phyloP scores from a whole-genome alignment of 2,329 filamentous ascomycete species.

The Fusarium newnesense region DNA sequence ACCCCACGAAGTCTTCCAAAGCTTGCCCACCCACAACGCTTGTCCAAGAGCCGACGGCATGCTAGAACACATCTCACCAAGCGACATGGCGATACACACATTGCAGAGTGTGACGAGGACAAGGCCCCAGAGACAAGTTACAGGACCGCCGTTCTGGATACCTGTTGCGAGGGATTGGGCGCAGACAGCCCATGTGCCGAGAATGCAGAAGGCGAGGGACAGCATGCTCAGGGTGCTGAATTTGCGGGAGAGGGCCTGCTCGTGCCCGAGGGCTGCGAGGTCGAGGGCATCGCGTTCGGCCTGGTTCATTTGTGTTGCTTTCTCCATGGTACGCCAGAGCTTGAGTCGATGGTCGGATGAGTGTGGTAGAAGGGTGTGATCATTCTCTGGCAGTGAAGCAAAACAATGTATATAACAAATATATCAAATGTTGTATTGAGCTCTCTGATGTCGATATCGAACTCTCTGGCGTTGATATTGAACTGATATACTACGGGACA shows the following conservation, averaged over 20 bases:
- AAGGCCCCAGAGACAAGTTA: slow-evolving; percentile 65
- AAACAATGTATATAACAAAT: background rate
- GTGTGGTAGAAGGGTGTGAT: slow-evolving; percentile 5
- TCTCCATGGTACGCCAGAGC: slow-evolving; percentile 39
- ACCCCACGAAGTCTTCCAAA: slow-evolving; percentile 53
- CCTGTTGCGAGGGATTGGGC: slow-evolving; percentile 60
- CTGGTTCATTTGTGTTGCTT: slow-evolving; percentile 35
- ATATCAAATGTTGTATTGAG: background rate
- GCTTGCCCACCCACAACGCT: slow-evolving; percentile 61
- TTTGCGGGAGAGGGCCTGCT: slow-evolving; percentile 53
- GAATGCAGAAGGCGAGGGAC: slow-evolving; percentile 64
- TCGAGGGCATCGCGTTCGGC: slow-evolving; percentile 42
- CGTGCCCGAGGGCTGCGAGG: slow-evolving; percentile 53
- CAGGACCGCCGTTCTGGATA: slow-evolving; percentile 62
- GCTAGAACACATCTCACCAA: slow-evolving; percentile 65
- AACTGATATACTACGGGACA: background rate
- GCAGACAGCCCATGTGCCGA: slow-evolving; percentile 68
- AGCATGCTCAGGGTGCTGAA: slow-evolving; percentile 67
- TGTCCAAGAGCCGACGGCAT: slow-evolving; percentile 71
- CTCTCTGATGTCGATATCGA: background rate
- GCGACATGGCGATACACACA: slow-evolving; percentile 62
- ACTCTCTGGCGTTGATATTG: background rate
- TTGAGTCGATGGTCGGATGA: slow-evolving; percentile 27
- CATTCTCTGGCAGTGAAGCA: slow-evolving; percentile 31
- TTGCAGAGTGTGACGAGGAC: slow-evolving; percentile 62